Evolutionary conservation across 352 stramenopile genomes (phyloP).

Genomic region (Phytophthora citrophthora): DNA sequence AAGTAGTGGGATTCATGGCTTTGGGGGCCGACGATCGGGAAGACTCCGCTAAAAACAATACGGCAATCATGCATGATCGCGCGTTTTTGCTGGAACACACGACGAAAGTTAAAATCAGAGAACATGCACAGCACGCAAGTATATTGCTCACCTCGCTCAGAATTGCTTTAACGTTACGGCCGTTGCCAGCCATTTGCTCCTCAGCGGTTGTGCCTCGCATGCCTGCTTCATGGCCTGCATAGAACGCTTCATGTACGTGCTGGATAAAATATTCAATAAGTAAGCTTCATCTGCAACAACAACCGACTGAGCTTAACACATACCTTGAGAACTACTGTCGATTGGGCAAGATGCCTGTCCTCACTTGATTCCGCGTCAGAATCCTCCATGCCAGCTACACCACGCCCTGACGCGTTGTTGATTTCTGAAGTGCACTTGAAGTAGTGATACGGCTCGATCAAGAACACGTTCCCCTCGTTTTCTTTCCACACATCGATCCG

Average conservation of each 20-base stretch:
- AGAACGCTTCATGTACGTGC: conserved; percentile 72
- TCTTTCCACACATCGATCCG: conserved; percentile 90
- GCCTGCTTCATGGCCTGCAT: conserved; percentile 49
- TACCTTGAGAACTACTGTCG: conserved; percentile 67
- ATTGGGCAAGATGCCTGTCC: conserved; percentile 66
- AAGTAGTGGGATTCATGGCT: conserved; percentile 74
- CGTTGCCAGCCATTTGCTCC: conserved; percentile 74
- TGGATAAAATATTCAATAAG: conserved; percentile 13
- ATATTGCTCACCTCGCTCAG: conserved; percentile 53
- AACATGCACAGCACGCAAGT: background rate
- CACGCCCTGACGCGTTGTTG: conserved; percentile 79
- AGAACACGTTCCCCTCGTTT: conserved; percentile 86
- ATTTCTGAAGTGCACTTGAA: conserved; percentile 86
- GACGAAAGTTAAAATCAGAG: conserved; percentile 4
- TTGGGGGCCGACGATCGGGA: conserved; percentile 62
- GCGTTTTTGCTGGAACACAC: conserved; percentile 63
- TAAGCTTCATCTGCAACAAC: background rate
- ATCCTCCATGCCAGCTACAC: conserved; percentile 49
- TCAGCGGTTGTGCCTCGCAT: conserved; percentile 60
- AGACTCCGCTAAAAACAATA: conserved; percentile 87
- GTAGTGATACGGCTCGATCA: conserved; percentile 87
- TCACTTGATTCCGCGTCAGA: conserved; percentile 26
- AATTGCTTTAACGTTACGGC: conserved; percentile 73
- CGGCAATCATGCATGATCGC: conserved; percentile 63
- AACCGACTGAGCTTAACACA: background rate